Base-by-base conservation (phyloP, 176 grass and related monocot genomes). In the Rhynchospora tenuis region DNA sequence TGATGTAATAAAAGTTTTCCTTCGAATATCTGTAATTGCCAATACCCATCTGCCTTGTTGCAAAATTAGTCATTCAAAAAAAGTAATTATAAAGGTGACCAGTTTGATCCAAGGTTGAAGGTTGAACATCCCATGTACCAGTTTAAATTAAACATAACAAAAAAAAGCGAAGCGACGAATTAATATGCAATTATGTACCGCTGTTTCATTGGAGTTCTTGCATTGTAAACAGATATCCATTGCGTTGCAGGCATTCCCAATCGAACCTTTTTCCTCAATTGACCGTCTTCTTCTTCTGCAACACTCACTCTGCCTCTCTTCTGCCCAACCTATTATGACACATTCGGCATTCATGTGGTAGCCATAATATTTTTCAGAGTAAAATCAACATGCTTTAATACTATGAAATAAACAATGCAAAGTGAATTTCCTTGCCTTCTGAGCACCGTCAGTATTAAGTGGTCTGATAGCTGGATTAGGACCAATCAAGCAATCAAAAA, bases 221-320 rank as follows among this genome's bases (percentile, higher is more conserved):
- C 88, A 86, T 96, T 96, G 78, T 96, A 96, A 51, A 96, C 93
- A 29, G 93, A 96, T 83, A 97, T 97, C 93, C 93, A 97, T 78
- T 97, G 93, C 19, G 89, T 93, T 64, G 93, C 89, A 2, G 93
- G 93, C 60, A 64, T 73, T 62, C 93, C 93, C 22, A 93, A 28
- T 51, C 93, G 86, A 60, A 93, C 84, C 52, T 93, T 96, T 87
- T 97, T 97, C 84, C 58, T 93, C 28, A 65, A 57, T 31, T 84
- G 82, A 31, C n/a, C 85, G 74, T 93, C 81, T 19, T 81, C 83
- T 16, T 97, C 93, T 31, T 91, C 87, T 51, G 78, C 90, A 42
- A 67, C 84, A 86, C n/a, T 80, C 83, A 97, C 83, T 85, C 93
- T 91, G 17, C 83, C 75, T 86, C 91, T 90, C 71, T 97, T 97